A percentile compares a stretch with the other conserved stretches of the same genome.
Evolutionary conservation across 371 early-diverging fungal species (phyloP).

Genomic region (Mucor irregularis): DNA sequence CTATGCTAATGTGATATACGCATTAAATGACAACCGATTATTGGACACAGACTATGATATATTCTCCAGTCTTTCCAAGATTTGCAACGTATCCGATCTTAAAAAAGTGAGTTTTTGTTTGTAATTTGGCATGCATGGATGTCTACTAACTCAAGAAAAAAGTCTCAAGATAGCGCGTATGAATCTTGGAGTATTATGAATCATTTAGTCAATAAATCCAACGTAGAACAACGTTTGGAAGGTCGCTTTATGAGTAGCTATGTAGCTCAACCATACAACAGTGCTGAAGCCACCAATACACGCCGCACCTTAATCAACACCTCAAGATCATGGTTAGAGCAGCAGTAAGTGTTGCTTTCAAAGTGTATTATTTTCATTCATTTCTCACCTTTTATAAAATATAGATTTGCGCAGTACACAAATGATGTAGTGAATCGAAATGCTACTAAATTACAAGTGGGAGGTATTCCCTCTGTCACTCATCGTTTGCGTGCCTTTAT

Average conservation of each 20-base stretch:
- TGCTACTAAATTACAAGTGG: constrained; percentile 12
- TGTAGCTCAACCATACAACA: constrained; percentile 2
- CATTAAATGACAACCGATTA: constrained; percentile 9
- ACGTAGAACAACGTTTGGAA: constrained; percentile 1
- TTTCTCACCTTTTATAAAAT: too few species aligned
- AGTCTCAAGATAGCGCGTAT: constrained; percentile 14
- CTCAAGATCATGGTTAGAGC: constrained; percentile 26
- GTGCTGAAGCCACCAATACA: background rate
- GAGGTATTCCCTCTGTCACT: constrained; percentile 21
- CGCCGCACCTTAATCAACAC: constrained; percentile 13
- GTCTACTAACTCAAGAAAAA: background rate
- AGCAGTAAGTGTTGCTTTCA: constrained; percentile 12
- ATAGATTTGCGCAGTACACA: constrained; percentile 2
- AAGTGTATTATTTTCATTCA: too few species aligned
- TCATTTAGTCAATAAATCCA: constrained; percentile 5
- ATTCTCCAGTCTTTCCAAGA: background rate
- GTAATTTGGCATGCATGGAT: too few species aligned
- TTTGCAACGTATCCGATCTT: constrained; percentile 16
- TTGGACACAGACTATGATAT: constrained; percentile 9
- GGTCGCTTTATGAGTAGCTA: constrained; percentile 16
- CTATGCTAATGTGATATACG: constrained; percentile 4
- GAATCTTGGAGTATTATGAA: constrained; percentile 20
- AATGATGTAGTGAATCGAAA: constrained; percentile 16
- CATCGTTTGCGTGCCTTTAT: constrained; percentile 23
- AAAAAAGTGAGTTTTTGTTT: constrained; percentile 5